Conservation (phyloP, 2,329 filamentous ascomycete species). For the Zasmidium citrigriseum region DNA sequence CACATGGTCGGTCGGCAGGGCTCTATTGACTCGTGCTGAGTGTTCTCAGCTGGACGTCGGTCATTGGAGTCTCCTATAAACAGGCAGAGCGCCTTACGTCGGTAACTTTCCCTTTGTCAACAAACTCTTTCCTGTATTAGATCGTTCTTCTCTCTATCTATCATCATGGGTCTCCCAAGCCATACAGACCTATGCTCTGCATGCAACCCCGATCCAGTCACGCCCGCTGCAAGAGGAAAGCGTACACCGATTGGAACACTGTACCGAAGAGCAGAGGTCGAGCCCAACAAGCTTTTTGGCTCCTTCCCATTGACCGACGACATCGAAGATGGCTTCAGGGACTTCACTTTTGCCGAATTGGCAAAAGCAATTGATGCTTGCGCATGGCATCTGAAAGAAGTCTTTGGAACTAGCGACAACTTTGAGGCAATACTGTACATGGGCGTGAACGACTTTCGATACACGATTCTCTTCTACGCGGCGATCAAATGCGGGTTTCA, state of each 20-base stretch:
- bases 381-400: conserved; percentile 5
- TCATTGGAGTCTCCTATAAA: no score
- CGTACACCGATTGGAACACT: conserved; percentile 3
- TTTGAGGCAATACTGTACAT: conserved; percentile 10
- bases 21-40: no score
- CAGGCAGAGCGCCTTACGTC: no score
- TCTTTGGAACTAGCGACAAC: neutral
- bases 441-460: conserved; percentile 6
- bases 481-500: conserved; percentile 10
- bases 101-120: no score
- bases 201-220: neutral
- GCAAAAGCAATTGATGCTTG: conserved; percentile 5
- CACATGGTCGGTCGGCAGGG: no score
- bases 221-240: neutral
- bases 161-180: neutral
- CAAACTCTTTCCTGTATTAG: no score
- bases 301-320: conserved; percentile 4
- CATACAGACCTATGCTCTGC: neutral
- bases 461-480: conserved; percentile 4
- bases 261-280: neutral
- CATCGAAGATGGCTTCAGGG: conserved; percentile 7
- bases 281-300: conserved; percentile 2
- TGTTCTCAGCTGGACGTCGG: no score
- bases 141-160: neutral
- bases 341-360: conserved; percentile 10